Percentiles rank a stretch among this genome's conserved stretches.
These are phyloP conservation scores for Neoboletus brunneissimus DNA, from an alignment of 768 basidiomycete genomes.

Conservation along the genomic window DNA sequence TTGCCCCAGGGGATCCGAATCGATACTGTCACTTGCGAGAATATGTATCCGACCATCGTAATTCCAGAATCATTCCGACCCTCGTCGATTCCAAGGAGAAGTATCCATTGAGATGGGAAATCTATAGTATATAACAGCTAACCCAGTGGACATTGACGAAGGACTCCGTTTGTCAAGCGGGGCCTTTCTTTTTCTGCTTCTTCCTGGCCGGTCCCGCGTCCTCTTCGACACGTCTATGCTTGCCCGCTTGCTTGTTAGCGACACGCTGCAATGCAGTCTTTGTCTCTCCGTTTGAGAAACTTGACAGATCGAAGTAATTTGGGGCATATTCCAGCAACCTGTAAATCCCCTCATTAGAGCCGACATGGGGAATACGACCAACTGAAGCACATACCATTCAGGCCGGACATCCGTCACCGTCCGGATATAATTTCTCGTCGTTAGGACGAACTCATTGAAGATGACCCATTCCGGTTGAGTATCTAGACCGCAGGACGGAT, in stretches of 20 bases:
- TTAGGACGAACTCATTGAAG: constrained; percentile 94
- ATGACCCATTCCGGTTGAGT: constrained; percentile 89
- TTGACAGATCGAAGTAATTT: constrained; percentile 64
- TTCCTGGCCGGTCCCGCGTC: constrained; percentile 12
- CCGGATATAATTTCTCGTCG: constrained; percentile 84
- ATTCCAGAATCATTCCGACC: background rate
- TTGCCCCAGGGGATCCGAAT: too few species aligned
- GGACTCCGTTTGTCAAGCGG: background rate
- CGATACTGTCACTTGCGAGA: too few species aligned
- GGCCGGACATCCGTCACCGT: constrained; percentile 84
- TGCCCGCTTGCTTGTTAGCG: constrained; percentile 51
- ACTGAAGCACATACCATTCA: constrained; percentile 66
- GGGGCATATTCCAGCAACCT: constrained; percentile 65
- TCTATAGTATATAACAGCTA: constrained; percentile 1
- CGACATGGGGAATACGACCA: background rate
- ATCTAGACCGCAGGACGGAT: constrained; percentile 87
- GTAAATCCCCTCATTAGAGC: background rate
- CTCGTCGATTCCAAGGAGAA: background rate
- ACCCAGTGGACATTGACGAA: background rate
- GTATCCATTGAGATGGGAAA: background rate
- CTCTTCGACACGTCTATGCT: constrained; percentile 23
- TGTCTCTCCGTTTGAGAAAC: constrained; percentile 68
- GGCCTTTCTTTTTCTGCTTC: constrained; percentile 9
- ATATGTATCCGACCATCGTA: too few species aligned
- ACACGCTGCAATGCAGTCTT: constrained; percentile 61